A percentile compares a stretch with the other conserved stretches of the same genome.
phyloP scores from a whole-genome alignment of 108 stramenopile species.

The Epithemia pelagica region DNA sequence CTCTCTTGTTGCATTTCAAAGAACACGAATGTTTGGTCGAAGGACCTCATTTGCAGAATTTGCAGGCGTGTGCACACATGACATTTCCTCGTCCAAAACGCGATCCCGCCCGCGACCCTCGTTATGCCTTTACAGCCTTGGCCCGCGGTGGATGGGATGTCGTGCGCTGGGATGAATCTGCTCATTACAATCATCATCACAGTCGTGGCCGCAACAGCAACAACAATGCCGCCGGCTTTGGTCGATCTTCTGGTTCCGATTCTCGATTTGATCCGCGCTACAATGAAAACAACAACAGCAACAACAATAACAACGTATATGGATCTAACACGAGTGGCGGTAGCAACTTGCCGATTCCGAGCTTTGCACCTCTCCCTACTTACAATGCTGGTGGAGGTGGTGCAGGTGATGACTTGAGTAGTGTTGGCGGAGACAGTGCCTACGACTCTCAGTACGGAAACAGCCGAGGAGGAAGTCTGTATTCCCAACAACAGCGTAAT shows the following conservation, averaged over 20 bases:
- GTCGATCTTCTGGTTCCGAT: slow-evolving; percentile 41
- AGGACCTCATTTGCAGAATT: slow-evolving; percentile 80
- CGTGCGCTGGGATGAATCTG: slow-evolving; percentile 65
- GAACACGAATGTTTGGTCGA: slow-evolving; percentile 87
- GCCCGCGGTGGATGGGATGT: slow-evolving; percentile 88
- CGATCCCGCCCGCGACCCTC: slow-evolving; percentile 71
- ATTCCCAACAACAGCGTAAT: slow-evolving; percentile 17
- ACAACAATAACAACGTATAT: slow-evolving; percentile 11
- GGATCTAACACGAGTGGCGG: slow-evolving; percentile 28
- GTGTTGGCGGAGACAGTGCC: slow-evolving; percentile 66
- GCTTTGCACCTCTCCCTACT: slow-evolving; percentile 76
- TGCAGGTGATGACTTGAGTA: slow-evolving; percentile 68
- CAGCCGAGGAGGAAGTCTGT: slow-evolving; percentile 22
- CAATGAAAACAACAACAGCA: slow-evolving; percentile 16
- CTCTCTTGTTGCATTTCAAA: slow-evolving; percentile 89
- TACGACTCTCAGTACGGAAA: slow-evolving; percentile 59
- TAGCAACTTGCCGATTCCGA: slow-evolving; percentile 76
- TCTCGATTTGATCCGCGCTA: slow-evolving; percentile 85
- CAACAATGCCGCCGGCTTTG: slow-evolving; percentile 39
- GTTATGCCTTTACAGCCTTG: slow-evolving; percentile 85
- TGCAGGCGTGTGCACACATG: slow-evolving; percentile 84
- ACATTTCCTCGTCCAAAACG: slow-evolving; percentile 88
- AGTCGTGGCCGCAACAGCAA: slow-evolving; percentile 30
- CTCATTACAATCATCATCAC: neutral
- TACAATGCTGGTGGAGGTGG: slow-evolving; percentile 41